Evolutionary conservation across 306 rosid genomes (phyloP).

Genomic region (Inga oerstediana): DNA sequence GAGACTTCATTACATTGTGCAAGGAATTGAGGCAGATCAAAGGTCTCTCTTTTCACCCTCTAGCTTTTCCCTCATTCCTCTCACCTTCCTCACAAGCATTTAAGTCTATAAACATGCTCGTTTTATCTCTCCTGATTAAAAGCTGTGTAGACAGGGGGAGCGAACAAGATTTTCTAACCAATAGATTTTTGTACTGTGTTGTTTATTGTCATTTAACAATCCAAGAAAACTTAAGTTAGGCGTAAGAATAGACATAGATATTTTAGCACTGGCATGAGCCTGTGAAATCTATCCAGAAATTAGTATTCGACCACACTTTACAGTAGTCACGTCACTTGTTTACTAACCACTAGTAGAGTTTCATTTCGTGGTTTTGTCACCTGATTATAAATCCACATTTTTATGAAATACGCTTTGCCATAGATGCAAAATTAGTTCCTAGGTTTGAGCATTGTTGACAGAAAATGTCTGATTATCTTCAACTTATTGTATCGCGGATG

Average conservation of each 20-base stretch:
- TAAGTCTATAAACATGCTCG: background rate
- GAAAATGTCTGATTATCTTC: slow-evolving; percentile 16
- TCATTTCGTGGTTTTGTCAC: background rate
- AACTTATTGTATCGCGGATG: slow-evolving; percentile 21
- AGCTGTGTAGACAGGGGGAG: background rate
- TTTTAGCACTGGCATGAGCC: background rate
- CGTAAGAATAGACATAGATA: background rate
- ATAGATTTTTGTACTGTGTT: background rate
- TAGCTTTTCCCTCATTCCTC: background rate
- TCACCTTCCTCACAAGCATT: slow-evolving; percentile 22
- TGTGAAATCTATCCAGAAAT: slow-evolving; percentile 19
- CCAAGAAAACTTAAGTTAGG: slow-evolving; percentile 9
- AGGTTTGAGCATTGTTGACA: background rate
- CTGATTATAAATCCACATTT: background rate
- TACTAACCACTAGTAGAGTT: slow-evolving; percentile 27
- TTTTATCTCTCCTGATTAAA: background rate
- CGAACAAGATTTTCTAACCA: background rate
- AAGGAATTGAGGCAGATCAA: slow-evolving; percentile 97
- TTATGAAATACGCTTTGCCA: background rate
- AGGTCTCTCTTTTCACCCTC: slow-evolving; percentile 52
- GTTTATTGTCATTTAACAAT: slow-evolving; percentile 23
- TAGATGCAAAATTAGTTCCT: background rate
- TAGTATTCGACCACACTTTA: slow-evolving; percentile 2
- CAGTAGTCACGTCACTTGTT: slow-evolving; percentile 23
- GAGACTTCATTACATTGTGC: slow-evolving; percentile 95